Base-by-base conservation (phyloP, 345 rosid genomes). In the Trapa incisa region DNA sequence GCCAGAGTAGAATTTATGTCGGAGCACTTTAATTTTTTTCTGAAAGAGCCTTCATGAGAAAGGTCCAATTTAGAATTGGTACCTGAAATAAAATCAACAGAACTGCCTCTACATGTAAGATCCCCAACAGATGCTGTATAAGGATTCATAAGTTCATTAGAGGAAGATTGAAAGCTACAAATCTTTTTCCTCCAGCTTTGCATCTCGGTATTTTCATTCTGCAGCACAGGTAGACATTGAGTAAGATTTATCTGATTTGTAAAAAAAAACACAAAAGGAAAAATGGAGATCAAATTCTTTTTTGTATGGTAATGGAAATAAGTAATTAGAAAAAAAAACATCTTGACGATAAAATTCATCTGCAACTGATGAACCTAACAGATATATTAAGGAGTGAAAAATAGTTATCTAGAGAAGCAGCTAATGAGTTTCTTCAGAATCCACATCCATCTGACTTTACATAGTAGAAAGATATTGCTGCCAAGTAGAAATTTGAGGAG, bases 61-160 rank as follows among this genome's bases (percentile, higher is more conserved):
- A 88, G 73, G 83, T 83, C 84, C 85, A 76, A 80, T 75, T 83
- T 77, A 90, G 89, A 86, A 87, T 80, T 78, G 85, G 79, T 82
- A 93, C 92, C 96, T 85, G 97, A 82, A 67, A 75, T 72, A 72
- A 81, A 74, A 77, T 78, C 89, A 75, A 71, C 38, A 83, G 73
- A 73, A 69, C 75, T 78, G 61, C 65, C 83, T 74, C 84, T 70
- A 54, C 69, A 68, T 70, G 68, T 54, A 61, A 80, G 65, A 47
- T 65, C 72, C 58, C 77, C 71, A 50, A 70, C 47, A 61, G 73
- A 76, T 29, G 71, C 63, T 74, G 70, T 52, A 70, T 73, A 68
- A 75, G 76, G 73, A 69, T 76, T 81, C 67, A 74, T 70, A 79
- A 73, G 68, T 64, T 81, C 79, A 54, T 72, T 77, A 37, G 66